phyloP scores from a whole-genome alignment of 2,329 filamentous ascomycete species.

The Emydomyces testavorans region DNA sequence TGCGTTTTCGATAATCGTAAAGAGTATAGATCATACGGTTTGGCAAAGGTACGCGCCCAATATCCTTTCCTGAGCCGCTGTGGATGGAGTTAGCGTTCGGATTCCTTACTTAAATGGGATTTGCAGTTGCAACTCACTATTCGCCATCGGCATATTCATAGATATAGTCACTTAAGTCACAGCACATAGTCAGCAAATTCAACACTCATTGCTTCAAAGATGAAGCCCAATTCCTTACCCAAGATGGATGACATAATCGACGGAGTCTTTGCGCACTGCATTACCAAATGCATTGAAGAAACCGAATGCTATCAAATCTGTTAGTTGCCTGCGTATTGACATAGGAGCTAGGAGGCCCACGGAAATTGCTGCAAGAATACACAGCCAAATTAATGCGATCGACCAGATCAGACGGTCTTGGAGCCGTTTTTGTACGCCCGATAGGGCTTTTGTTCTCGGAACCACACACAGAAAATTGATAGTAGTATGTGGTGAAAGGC shows the following conservation, averaged over 20 bases:
- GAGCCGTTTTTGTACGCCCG: slow-evolving; percentile 60
- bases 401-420: slow-evolving; percentile 45
- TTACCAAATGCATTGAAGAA: slow-evolving; percentile 54
- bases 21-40: slow-evolving; percentile 27
- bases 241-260: slow-evolving; percentile 50
- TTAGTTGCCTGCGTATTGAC: slow-evolving; percentile 6
- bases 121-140: slow-evolving; percentile 13
- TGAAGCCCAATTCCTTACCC: slow-evolving; percentile 8
- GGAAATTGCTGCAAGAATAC: slow-evolving; percentile 60
- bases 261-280: slow-evolving; percentile 46
- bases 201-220: neutral
- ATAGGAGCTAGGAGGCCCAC: slow-evolving; percentile 26
- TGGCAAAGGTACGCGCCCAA: slow-evolving; percentile 11
- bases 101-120: neutral
- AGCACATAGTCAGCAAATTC: neutral
- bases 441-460: slow-evolving; percentile 49
- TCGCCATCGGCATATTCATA: slow-evolving; percentile 48
- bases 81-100: slow-evolving; percentile 23
- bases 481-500: slow-evolving; percentile 52
- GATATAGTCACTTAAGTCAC: slow-evolving; percentile 43
- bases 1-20: slow-evolving; percentile 49
- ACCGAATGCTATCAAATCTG: slow-evolving; percentile 32
- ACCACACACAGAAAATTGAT: slow-evolving; percentile 58
- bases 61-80: slow-evolving; percentile 14
- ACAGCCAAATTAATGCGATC: slow-evolving; percentile 51